phyloP scores from a whole-genome alignment of 208 protist genomes.

The Willaertia magna region DNA sequence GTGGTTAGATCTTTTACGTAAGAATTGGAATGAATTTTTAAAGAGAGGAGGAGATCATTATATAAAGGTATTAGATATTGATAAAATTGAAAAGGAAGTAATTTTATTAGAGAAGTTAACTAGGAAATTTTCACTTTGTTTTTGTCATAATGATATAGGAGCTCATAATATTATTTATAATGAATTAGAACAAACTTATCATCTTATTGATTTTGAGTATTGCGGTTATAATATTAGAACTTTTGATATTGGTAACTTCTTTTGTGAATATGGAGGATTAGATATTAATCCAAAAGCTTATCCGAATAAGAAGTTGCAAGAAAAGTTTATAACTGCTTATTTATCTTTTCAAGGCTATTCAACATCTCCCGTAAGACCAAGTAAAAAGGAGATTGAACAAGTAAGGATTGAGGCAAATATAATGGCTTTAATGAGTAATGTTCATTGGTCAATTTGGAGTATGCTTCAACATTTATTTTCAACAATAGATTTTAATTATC shows the following conservation, averaged over 20 bases:
- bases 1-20: background rate
- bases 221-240: constrained; percentile 57
- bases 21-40: background rate
- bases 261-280: constrained; percentile 71
- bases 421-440: background rate
- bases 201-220: constrained; percentile 83
- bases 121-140: background rate
- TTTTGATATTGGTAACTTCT: constrained; percentile 76
- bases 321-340: constrained; percentile 52
- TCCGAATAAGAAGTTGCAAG: constrained; percentile 52
- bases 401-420: background rate
- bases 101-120: background rate
- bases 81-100: background rate
- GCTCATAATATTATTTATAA: background rate
- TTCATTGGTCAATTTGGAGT: background rate
- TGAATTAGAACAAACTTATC: background rate
- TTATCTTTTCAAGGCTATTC: constrained; percentile 5
- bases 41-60: background rate
- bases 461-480: background rate
- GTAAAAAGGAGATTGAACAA: background rate
- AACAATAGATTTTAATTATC: constrained; percentile 1
- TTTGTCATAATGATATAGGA: constrained; percentile 5
- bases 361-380: too few species aligned
- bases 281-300: constrained; percentile 55
- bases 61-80: background rate